Percentiles rank a stretch among this genome's conserved stretches.
Evolutionary conservation across 75 land plant genomes (phyloP).

Genomic region (Cunninghamia lanceolata): DNA sequence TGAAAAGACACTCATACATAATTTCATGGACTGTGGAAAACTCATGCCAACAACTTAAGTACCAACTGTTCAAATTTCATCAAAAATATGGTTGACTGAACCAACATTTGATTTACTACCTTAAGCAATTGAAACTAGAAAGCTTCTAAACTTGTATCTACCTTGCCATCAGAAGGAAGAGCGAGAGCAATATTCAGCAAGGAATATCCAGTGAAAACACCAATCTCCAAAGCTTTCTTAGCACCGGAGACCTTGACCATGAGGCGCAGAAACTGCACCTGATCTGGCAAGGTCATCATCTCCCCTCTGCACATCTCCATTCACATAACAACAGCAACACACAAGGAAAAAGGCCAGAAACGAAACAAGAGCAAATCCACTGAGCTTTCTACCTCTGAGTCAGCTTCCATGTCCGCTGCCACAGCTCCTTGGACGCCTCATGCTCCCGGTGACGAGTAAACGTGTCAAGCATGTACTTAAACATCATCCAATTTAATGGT

Average conservation of each 20-base stretch:
- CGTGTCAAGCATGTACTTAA: conserved; percentile 7
- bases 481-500: too few species aligned
- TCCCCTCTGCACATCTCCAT: conserved; percentile 12
- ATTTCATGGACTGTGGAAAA: too few species aligned
- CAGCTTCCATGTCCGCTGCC: conserved; percentile 9
- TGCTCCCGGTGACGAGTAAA: conserved; percentile 4
- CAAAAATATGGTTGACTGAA: too few species aligned
- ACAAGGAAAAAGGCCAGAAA: not conserved
- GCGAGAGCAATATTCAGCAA: conserved; percentile 46
- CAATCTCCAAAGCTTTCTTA: conserved; percentile 38
- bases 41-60: too few species aligned
- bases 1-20: too few species aligned
- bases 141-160: not conserved
- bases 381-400: not conserved
- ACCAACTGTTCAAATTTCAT: too few species aligned
- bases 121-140: too few species aligned
- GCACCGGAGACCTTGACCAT: conserved; percentile 32
- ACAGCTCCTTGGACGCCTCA: conserved; percentile 5
- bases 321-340: not conserved
- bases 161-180: conserved; percentile 44
- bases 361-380: not conserved
- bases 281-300: conserved; percentile 24
- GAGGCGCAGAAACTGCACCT: conserved; percentile 39
- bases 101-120: too few species aligned
- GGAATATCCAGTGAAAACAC: conserved; percentile 51